Base-by-base conservation (phyloP, 495 filamentous ascomycete species). In the Cercophora newfieldiana region DNA sequence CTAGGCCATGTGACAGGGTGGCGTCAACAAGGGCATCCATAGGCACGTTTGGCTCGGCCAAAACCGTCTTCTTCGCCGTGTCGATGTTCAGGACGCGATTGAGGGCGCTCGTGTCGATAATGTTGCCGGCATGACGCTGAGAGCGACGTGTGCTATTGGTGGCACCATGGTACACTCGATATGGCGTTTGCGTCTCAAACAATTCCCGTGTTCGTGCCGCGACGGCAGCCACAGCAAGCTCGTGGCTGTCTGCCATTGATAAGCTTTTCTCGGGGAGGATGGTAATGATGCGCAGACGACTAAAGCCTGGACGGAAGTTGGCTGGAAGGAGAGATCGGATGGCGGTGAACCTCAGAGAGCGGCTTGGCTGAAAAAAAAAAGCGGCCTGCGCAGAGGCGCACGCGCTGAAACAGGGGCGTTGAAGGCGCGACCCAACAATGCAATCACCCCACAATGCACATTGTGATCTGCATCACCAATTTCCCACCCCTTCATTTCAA, bases 81-180 rank as follows among this genome's bases (percentile, higher is more conserved):
- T 90, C 78, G 65, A 90, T 75, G 3, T 74, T 53, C 1, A 91
- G 76, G 22, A 91, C 81, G 66, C 81, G 74, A 57, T 76, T 78
- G 19, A 91, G 81, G 30, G 66, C 66, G 66, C 77, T 77, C 29
- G 72, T 89, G 70, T 91, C 85, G 49, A 90, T 77, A 12, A 80
- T 80, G 53, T 83, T 80, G 54, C 79, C 76, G 10, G 71, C 72
- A 49, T 74, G 72, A 48, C 77, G 71, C 12, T 69, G 65, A 2
- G 76, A 74, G 0, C 90, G 86, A n/a, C n/a, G n/a, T 5, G 90
- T 93, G 79, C 86, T 90, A 72, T 91, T 91, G 21, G 90, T 91
- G 0, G 87, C 86, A 59, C 90, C 90, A 77, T 92, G 89, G 69
- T 81, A 88, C 61, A 93, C 89, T 14, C 89, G 84, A 71, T 90